phyloP scores from a whole-genome alignment of 495 filamentous ascomycete species.

The Hypoxylon lienhwacheense region DNA sequence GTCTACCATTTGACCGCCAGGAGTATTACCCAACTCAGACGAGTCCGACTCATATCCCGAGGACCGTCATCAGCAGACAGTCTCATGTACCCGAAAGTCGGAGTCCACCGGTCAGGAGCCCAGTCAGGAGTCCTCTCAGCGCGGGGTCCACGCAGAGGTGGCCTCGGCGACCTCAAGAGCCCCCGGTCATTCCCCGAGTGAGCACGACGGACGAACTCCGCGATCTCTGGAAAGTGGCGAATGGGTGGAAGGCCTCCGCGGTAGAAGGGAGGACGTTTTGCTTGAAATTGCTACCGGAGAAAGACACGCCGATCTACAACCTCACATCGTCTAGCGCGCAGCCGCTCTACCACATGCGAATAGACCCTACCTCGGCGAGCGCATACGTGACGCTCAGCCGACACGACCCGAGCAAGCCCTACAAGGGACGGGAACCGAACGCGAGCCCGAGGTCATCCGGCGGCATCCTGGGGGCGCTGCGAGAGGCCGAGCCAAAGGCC shows the following conservation, averaged over 20 bases:
- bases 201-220: constrained; percentile 56
- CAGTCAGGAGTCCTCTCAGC: constrained; percentile 36
- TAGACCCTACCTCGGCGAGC: constrained; percentile 58
- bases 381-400: constrained; percentile 55
- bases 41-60: constrained; percentile 57
- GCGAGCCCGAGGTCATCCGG: constrained; percentile 22
- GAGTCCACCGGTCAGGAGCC: constrained; percentile 37
- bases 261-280: constrained; percentile 55
- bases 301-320: constrained; percentile 55
- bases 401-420: constrained; percentile 56
- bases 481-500: constrained; percentile 45
- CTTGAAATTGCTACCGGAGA: constrained; percentile 51
- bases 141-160: constrained; percentile 38
- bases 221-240: constrained; percentile 57
- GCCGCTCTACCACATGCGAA: constrained; percentile 55
- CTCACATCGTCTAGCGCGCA: constrained; percentile 50
- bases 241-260: constrained; percentile 56
- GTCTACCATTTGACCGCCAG: constrained; percentile 67
- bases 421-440: constrained; percentile 39
- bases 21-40: constrained; percentile 65
- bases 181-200: constrained; percentile 47
- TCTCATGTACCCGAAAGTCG: constrained; percentile 54
- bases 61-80: constrained; percentile 57
- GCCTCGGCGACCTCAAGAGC: constrained; percentile 47
- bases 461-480: constrained; percentile 45